phyloP scores from a whole-genome alignment of 805 yeast species.

The Jamesozyma jinghongensis region DNA sequence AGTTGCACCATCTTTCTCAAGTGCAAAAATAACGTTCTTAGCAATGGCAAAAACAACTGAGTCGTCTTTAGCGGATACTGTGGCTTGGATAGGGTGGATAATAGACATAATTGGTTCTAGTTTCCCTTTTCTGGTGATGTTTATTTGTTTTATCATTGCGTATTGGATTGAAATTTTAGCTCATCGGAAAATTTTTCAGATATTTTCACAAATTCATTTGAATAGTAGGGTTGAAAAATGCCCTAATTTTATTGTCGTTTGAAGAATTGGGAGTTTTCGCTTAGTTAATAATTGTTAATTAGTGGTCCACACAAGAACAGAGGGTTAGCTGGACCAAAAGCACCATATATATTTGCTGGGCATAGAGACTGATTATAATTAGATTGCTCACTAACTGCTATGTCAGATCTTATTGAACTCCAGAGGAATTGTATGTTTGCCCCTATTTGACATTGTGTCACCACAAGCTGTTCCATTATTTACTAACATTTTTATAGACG shows the following conservation, averaged over 20 bases:
- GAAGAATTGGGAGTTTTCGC: too few species aligned
- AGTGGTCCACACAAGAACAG: too few species aligned
- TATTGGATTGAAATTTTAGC: not conserved
- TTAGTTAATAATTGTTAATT: too few species aligned
- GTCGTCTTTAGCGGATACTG: conserved; percentile 39
- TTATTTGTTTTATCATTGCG: not conserved
- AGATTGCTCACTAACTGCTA: conserved; percentile 7
- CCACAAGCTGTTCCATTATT: too few species aligned
- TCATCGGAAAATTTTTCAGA: not conserved
- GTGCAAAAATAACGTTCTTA: conserved; percentile 52
- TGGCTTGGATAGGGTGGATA: conserved; percentile 66
- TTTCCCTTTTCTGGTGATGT: too few species aligned
- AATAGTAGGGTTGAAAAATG: too few species aligned
- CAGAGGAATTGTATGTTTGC: conserved; percentile 26
- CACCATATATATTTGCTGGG: too few species aligned
- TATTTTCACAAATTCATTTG: too few species aligned
- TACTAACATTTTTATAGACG: conserved; percentile 3
- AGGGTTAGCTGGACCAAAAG: too few species aligned
- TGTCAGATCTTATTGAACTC: conserved; percentile 34
- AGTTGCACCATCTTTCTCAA: conserved; percentile 32
- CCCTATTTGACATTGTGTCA: not conserved
- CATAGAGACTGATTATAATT: too few species aligned
- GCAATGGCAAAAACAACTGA: conserved; percentile 45
- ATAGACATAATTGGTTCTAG: conserved; percentile 17
- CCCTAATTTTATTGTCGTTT: too few species aligned